Evolutionary conservation across 345 rosid genomes (phyloP).

Genomic region (Rhodomyrtus tomentosa): DNA sequence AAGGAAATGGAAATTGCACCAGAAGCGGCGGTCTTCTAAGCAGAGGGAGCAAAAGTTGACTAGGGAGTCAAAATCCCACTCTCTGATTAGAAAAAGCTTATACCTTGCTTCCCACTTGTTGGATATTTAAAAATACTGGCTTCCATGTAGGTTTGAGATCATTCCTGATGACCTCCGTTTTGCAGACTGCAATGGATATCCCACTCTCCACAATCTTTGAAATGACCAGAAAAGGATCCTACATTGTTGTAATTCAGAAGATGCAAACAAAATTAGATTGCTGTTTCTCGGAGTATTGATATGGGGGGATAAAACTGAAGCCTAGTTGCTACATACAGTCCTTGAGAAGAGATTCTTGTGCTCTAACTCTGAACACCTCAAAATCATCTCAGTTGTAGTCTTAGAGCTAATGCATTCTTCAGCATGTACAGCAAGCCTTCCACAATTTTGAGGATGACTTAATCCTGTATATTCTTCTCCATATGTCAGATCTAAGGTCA

Average conservation of each 20-base stretch:
- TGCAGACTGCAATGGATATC: conserved; percentile 59
- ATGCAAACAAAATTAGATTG: background rate
- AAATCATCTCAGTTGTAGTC: conserved; percentile 51
- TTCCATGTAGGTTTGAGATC: conserved; percentile 65
- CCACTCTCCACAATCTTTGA: conserved; percentile 66
- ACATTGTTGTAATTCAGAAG: conserved; percentile 6
- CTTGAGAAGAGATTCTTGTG: conserved; percentile 67
- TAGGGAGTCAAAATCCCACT: background rate
- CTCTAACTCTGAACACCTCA: conserved; percentile 77
- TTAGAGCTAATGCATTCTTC: conserved; percentile 79
- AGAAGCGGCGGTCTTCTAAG: background rate
- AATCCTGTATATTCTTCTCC: conserved; percentile 38
- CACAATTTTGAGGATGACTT: conserved; percentile 20
- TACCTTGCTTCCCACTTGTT: conserved; percentile 95
- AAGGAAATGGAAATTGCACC: background rate
- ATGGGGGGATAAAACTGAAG: conserved; percentile 1
- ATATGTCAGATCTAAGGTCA: conserved; percentile 42
- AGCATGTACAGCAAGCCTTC: conserved; percentile 67
- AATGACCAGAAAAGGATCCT: conserved; percentile 91
- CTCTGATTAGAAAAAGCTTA: background rate
- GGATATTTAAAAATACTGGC: conserved; percentile 61
- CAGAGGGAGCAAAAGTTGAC: background rate
- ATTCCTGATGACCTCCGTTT: conserved; percentile 83
- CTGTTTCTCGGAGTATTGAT: background rate
- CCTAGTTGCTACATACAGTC: conserved; percentile 41